Base-by-base conservation (phyloP, 2,329 filamentous ascomycete genomes). In the Gremmenia infestans region DNA sequence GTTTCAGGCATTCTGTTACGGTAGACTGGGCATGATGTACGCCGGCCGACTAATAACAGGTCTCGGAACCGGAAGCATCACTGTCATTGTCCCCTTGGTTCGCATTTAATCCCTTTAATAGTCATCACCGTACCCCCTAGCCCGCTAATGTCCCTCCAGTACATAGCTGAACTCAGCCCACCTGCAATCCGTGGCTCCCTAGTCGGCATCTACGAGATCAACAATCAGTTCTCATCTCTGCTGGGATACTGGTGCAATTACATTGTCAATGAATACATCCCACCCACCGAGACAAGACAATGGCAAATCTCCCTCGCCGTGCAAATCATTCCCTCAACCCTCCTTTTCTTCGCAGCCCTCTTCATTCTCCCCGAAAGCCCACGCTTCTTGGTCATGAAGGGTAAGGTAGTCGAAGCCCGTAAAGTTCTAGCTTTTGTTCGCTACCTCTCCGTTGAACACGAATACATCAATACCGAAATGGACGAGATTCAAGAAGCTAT, bases 381-480 rank as follows among this genome's bases (percentile, higher is more conserved):
- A 1, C 79, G 86, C 59, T 89, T 86, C 86, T 76, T 89, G 28
- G 84, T 88, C 63, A 76, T 78, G 47, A 83, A 83, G 63, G 83
- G 81, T 42, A 75, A 76, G 15, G 78, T 81, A 50, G 82, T 88
- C 39, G 71, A 85, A 65, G 85, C 80, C 15, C 73, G 83, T 57
- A 72, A 75, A 54, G 78, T 78, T 45, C 76, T 87, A 48, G 82
- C 79, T 75, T 88, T 83, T 83, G 82, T 89, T 60, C 78, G 85
- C 43, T 79, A 85, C 52, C 78, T 87, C 2, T 68, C 74, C 8
- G 67, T 72, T 0, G 74, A 78, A 5, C 78, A 88, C 60, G 71
- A 75, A 49, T 91, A 91, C 69, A 86, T 92, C 56, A 73, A 86
- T 1, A 87, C 92, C 68, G 89, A 92, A 70, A 76, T 92, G 23